Evolutionary conservation across 148 eudicot genomes (phyloP), one percentile per base, ranked within the genome.

Genomic region (Diospyros lotus): DNA sequence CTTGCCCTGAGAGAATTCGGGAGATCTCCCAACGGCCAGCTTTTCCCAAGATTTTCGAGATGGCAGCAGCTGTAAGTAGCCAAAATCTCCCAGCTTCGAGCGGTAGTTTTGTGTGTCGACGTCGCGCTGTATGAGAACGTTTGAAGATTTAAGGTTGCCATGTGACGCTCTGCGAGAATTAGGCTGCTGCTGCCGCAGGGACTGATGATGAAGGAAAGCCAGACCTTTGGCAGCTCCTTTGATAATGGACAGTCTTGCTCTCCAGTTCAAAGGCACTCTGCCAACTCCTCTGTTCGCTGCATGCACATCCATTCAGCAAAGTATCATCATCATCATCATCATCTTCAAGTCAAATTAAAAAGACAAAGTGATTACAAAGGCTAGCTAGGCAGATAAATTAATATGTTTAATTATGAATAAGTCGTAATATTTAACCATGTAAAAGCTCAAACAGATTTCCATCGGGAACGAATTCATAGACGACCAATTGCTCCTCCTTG

Each of bases 81-180:
- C 87, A 62, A 79, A 86, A 63, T 81, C 89, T 39, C 85, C 71
- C 18, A 86, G 85, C 78, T 86, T 83, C 2, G 73, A 61, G 4
- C 64, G 80, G 79, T 50, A 40, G 15, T 69, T 84, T 39, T 74
- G 65, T 41, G 28, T 28, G 28, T 28, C 28, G 28, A 67, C 51
- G 9, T 55, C 54, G 52, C 13, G 48, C 2, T 81, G 73, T 56
- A 84, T 43, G 7, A 86, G 80, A 15, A 86, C 76, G n/a, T 86
- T 86, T 13, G 86, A 77, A n/a, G 89, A 86, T 76, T 84, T 86
- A 48, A 86, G 80, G 75, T 86, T 84, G 43, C 78, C 89, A n/a
- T 86, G 89, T 44, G 89, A 82, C 15, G 75, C 81, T 73, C 64
- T 79, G 12, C 79, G 85, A 46, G 75, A 64, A 11, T 75, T 69